A percentile compares a stretch with the other conserved stretches of the same genome.
Evolutionary conservation across 208 protist species (phyloP).

Genomic region (Blechomonas ayalai): DNA sequence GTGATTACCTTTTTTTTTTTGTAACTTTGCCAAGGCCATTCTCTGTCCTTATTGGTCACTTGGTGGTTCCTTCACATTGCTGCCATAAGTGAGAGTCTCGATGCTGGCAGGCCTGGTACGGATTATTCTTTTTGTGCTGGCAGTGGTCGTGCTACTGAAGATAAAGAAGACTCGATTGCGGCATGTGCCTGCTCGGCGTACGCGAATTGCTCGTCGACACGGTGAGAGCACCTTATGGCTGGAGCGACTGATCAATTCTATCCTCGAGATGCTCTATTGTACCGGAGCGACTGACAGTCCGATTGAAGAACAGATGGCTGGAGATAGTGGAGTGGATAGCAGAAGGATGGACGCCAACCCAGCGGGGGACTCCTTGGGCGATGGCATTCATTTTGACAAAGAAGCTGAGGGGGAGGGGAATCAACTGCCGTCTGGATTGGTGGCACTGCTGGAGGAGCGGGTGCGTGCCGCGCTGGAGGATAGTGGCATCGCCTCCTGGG

Average conservation of each 20-base stretch:
- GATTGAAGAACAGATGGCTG: background rate
- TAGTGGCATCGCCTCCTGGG: constrained; percentile 63
- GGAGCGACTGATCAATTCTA: constrained; percentile 50
- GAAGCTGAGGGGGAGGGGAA: background rate
- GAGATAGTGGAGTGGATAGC: background rate
- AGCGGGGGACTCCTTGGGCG: background rate
- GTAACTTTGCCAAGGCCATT: background rate
- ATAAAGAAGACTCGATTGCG: constrained; percentile 65
- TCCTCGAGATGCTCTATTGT: constrained; percentile 46
- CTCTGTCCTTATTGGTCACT: too few species aligned
- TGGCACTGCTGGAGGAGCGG: constrained; percentile 47
- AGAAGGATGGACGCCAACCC: background rate
- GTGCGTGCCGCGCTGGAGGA: constrained; percentile 76
- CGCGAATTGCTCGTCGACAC: constrained; percentile 66
- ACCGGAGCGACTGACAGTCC: constrained; percentile 1
- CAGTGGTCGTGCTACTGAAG: constrained; percentile 27
- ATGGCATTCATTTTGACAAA: background rate
- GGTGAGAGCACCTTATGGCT: constrained; percentile 69
- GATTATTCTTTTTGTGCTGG: constrained; percentile 18
- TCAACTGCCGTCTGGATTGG: background rate
- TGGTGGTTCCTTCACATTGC: background rate
- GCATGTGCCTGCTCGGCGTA: constrained; percentile 61
- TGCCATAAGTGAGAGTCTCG: constrained; percentile 3
- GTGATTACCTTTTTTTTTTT: constrained; percentile 3
- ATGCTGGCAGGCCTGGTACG: constrained; percentile 13